A percentile compares a stretch with the other conserved stretches of the same genome.
Evolutionary conservation across 2,329 filamentous ascomycete genomes (phyloP).

Genomic region (Aaosphaeria arxii): DNA sequence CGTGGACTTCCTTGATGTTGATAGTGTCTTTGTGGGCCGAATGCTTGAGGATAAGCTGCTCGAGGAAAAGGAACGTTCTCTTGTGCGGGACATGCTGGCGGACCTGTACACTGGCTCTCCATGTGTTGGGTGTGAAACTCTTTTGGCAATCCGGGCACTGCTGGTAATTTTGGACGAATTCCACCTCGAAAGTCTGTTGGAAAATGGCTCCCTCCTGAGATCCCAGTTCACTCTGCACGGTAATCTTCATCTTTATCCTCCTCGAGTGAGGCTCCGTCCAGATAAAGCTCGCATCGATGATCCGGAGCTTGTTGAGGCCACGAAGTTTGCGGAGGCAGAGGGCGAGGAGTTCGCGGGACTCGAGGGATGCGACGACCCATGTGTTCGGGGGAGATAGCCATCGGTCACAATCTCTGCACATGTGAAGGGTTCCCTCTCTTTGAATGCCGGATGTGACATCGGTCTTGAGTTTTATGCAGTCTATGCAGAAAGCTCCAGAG

Average conservation of each 20-base stretch:
- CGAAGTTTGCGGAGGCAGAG: conserved; percentile 85
- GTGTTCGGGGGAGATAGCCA: conserved; percentile 84
- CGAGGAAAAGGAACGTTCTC: conserved; percentile 77
- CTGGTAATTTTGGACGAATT: conserved; percentile 62
- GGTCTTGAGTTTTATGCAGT: conserved; percentile 91
- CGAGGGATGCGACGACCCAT: conserved; percentile 81
- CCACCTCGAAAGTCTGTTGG: conserved; percentile 93
- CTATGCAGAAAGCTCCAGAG: conserved; percentile 83
- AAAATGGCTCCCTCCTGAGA: conserved; percentile 60
- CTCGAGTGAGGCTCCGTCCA: conserved; percentile 98
- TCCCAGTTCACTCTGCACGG: conserved; percentile 72
- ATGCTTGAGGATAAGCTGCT: conserved; percentile 95
- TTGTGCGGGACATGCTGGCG: conserved; percentile 97
- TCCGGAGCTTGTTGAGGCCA: conserved; percentile 83
- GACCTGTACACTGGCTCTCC: conserved; percentile 90
- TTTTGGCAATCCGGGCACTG: conserved; percentile 84
- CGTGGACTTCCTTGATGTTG: conserved; percentile 96
- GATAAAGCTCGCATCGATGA: conserved; percentile 93
- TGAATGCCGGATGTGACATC: conserved; percentile 92
- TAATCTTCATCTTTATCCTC: conserved; percentile 91
- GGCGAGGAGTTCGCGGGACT: conserved; percentile 89
- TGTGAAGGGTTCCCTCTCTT: conserved; percentile 84
- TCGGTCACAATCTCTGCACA: conserved; percentile 87
- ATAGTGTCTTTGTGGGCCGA: conserved; percentile 77
- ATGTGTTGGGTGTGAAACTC: conserved; percentile 94